Evolutionary conservation across 2,329 filamentous ascomycete genomes (phyloP).

Genomic region (Beauveria sp.): DNA sequence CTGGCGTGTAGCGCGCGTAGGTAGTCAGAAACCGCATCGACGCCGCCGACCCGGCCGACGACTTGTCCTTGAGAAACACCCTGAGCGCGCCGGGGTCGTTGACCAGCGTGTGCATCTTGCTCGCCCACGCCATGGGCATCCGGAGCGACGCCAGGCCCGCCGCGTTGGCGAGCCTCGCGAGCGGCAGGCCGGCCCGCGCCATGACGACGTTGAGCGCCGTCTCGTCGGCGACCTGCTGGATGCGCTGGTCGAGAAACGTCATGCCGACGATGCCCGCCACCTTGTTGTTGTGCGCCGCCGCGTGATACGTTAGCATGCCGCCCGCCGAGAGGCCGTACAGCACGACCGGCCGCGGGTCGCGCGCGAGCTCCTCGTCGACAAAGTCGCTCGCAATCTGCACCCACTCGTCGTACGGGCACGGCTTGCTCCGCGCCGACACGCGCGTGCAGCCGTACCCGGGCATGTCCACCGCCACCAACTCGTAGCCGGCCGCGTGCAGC

Average conservation of each 20-base stretch:
- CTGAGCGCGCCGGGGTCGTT: background rate
- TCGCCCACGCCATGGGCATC: background rate
- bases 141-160: background rate
- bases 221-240: conserved; percentile 1
- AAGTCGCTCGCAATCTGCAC: conserved; percentile 2
- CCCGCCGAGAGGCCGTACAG: background rate
- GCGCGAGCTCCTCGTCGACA: background rate
- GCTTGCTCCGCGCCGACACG: background rate
- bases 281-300: background rate
- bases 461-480: background rate
- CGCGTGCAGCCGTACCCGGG: conserved; percentile 1
- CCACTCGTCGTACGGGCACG: background rate
- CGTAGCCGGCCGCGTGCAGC: background rate
- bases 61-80: background rate
- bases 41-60: background rate
- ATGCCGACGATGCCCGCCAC: background rate
- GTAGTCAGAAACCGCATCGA: background rate
- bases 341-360: background rate
- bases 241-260: background rate
- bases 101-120: background rate
- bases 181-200: background rate
- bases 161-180: background rate
- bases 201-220: background rate
- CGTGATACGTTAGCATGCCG: conserved; percentile 1
- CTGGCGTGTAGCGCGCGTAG: background rate